Conservation (phyloP, 768 basidiomycete species). For the Termitomyces sp. region DNA sequence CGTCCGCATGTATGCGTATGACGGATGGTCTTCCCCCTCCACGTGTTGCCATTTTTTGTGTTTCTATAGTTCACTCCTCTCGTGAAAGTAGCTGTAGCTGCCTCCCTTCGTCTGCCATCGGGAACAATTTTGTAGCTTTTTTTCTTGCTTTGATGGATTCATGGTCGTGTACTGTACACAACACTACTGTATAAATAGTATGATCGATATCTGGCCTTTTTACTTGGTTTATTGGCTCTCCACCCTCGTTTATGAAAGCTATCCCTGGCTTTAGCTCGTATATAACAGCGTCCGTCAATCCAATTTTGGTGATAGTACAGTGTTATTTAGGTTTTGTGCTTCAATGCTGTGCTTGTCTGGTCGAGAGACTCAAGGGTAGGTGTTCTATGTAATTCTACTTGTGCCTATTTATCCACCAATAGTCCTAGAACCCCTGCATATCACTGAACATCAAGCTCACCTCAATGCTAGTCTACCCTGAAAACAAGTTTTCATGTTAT, state of each 20-base stretch:
- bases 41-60: conserved; percentile 2
- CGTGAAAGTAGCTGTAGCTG: neutral
- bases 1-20: neutral
- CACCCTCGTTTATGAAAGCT: neutral
- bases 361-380: no score
- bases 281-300: neutral
- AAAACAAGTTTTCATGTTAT: no score
- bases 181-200: conserved; percentile 17
- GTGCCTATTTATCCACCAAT: no score
- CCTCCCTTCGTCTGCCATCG: neutral
- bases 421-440: no score
- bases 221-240: neutral
- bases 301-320: neutral
- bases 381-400: no score
- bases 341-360: no score
- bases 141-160: conserved; percentile 10
- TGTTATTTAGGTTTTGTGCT: no score
- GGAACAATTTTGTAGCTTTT: conserved; percentile 11
- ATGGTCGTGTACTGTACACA: conserved; percentile 8
- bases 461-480: no score
- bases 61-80: conserved; percentile 2
- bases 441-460: no score
- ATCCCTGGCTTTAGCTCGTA: neutral
- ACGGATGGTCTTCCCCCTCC: neutral
- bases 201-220: neutral